A percentile compares a stretch with the other conserved stretches of the same genome.
Evolutionary conservation across 177 flowering plant species (phyloP).

Genomic region (Vitis hybrid): DNA sequence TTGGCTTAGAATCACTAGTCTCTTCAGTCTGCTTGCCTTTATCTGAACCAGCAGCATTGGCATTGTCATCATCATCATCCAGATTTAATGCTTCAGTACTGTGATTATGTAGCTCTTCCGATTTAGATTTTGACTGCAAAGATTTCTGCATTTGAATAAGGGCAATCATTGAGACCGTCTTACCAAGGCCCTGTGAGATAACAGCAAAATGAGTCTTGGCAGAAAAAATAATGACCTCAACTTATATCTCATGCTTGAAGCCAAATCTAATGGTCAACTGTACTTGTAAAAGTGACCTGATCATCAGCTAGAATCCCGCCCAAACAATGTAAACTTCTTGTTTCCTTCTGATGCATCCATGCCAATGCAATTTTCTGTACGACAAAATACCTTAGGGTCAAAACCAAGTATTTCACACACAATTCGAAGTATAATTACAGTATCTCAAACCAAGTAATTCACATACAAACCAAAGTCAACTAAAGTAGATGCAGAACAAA

Average conservation of each 20-base stretch:
- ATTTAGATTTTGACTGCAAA: constrained; percentile 40
- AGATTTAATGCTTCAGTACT: constrained; percentile 69
- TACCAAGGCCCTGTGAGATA: constrained; percentile 88
- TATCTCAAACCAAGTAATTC: not conserved
- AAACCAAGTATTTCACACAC: constrained; percentile 1
- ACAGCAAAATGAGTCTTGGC: constrained; percentile 17
- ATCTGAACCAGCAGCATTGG: constrained; percentile 24
- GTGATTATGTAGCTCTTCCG: constrained; percentile 24
- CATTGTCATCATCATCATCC: constrained; percentile 72
- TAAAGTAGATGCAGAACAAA: constrained; percentile 1
- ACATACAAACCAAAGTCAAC: constrained; percentile 6
- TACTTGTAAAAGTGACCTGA: constrained; percentile 51
- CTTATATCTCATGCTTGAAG: not conserved
- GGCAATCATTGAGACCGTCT: constrained; percentile 89
- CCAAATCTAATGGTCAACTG: not conserved
- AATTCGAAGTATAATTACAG: not conserved
- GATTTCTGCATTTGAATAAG: constrained; percentile 72
- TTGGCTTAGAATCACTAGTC: constrained; percentile 27
- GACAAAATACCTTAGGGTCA: constrained; percentile 1
- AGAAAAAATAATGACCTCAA: constrained; percentile 3
- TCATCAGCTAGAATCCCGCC: constrained; percentile 99
- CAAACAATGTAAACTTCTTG: constrained; percentile 57
- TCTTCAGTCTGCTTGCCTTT: constrained; percentile 34
- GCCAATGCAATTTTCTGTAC: constrained; percentile 89
- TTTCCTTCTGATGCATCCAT: constrained; percentile 96